Evolutionary conservation across 306 rosid genomes (phyloP), one percentile per base, ranked within the genome.

Genomic region (Ammopiptanthus mongolicus): DNA sequence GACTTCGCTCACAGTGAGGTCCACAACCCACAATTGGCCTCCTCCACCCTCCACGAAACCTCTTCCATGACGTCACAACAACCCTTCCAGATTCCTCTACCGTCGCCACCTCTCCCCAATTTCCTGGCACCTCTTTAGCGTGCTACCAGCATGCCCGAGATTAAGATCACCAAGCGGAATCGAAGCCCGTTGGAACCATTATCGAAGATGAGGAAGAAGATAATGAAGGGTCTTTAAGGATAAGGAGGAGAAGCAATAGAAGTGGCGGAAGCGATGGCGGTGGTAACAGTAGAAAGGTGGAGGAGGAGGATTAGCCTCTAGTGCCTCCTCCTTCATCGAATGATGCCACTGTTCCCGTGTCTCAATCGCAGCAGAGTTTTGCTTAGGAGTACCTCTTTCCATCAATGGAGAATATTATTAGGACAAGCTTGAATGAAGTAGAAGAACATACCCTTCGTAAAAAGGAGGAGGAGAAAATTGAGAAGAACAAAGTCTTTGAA

Each of bases 1-100:
- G 97, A 91, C 70, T 95, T 84, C 73, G 90, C 89, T 1, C 87
- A 82, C 0, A 93, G 95, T n/a, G 96, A 90, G 75, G 88, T 83
- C 11, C 78, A 78, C 9, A 83, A 81, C 33, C 82, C 87, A 34
- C 86, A 73, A 53, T 48, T 47, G 31, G 22, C 12, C 6, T 5
- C 67, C 53, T 8, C 78, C n/a, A 1, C 7, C 58, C 13, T 1
- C 15, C 19, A 1, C 58, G 13, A 44, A 37, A 17, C 57, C 10
- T 1, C 80, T 5, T 9, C 83, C 61, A 0, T 74, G 0, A 1
- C 67, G 0, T 8, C 84, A 2, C 73, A 65, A 22, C 65, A 69
- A 1, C 29, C 80, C 25, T 77, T 39, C 25, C 90, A 86, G 42
- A 82, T 74, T 28, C 83, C 79, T 19, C 85, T 74, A 36, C 94